Conservation (phyloP, 192 early-diverging fungal genomes). For the Coemansia erecta region DNA sequence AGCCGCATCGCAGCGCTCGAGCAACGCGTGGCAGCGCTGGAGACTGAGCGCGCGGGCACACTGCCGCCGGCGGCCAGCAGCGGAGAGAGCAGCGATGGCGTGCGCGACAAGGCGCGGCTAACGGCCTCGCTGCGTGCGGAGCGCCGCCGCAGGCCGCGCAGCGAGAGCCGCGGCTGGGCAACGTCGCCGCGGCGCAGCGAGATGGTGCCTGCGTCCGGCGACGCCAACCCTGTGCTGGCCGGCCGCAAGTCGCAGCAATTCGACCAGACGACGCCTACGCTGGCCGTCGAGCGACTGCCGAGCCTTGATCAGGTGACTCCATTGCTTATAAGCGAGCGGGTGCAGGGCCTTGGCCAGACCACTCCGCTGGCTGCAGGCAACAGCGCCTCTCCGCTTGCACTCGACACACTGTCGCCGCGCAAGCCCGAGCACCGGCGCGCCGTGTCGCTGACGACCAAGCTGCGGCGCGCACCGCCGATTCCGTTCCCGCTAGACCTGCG, state of each 20-base stretch:
- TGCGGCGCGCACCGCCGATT: slow-evolving; percentile 34
- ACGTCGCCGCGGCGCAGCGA: slow-evolving; percentile 22
- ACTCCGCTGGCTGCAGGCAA: too few species aligned
- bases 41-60: neutral
- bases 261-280: neutral
- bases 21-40: slow-evolving; percentile 10
- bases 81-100: slow-evolving; percentile 3
- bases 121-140: slow-evolving; percentile 1
- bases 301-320: neutral
- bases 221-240: too few species aligned
- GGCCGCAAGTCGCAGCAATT: too few species aligned
- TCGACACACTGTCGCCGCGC: neutral
- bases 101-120: neutral
- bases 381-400: neutral
- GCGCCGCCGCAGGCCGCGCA: slow-evolving; percentile 18
- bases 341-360: too few species aligned
- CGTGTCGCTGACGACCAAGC: slow-evolving; percentile 31
- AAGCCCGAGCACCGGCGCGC: slow-evolving; percentile 23
- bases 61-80: slow-evolving; percentile 5
- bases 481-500: slow-evolving; percentile 29
- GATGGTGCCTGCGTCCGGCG: too few species aligned
- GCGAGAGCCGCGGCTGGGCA: slow-evolving; percentile 35
- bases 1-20: slow-evolving; percentile 31
- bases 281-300: neutral
- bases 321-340: too few species aligned